Conservation (phyloP, 805 yeast species). For the Pichia paraexigua region DNA sequence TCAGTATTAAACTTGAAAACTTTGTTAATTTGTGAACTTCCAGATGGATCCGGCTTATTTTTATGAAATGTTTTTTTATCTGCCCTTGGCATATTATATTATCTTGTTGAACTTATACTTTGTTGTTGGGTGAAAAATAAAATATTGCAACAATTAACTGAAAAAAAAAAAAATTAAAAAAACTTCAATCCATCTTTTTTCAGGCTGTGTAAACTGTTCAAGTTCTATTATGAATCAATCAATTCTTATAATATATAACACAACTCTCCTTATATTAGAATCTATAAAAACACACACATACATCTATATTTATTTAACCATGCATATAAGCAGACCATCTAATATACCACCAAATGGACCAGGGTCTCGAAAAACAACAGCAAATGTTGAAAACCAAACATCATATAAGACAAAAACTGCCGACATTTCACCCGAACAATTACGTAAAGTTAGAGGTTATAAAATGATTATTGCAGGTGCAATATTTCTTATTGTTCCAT, state of each 20-base stretch:
- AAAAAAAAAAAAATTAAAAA: not conserved
- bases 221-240: not conserved
- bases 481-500: slow-evolving; percentile 24
- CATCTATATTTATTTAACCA: not conserved
- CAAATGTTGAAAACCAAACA: not conserved
- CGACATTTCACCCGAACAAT: slow-evolving; percentile 16
- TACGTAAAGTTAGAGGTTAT: slow-evolving; percentile 19
- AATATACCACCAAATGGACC: slow-evolving; percentile 1
- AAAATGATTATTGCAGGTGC: slow-evolving; percentile 28
- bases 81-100: slow-evolving; percentile 47
- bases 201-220: not conserved
- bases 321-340: not conserved
- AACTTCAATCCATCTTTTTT: not conserved
- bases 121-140: not conserved
- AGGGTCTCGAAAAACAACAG: not conserved
- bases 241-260: not conserved
- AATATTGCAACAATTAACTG: not conserved
- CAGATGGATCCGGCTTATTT: slow-evolving; percentile 44
- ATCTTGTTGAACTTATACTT: not conserved
- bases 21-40: slow-evolving; percentile 60
- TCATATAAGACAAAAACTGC: slow-evolving; percentile 10
- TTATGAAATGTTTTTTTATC: slow-evolving; percentile 54
- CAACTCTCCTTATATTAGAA: not conserved
- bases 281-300: not conserved
- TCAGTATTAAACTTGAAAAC: slow-evolving; percentile 97